These are phyloP conservation scores for Casuarina cunninghamiana DNA, from an alignment of 306 rosid genomes.

Conservation along the genomic window DNA sequence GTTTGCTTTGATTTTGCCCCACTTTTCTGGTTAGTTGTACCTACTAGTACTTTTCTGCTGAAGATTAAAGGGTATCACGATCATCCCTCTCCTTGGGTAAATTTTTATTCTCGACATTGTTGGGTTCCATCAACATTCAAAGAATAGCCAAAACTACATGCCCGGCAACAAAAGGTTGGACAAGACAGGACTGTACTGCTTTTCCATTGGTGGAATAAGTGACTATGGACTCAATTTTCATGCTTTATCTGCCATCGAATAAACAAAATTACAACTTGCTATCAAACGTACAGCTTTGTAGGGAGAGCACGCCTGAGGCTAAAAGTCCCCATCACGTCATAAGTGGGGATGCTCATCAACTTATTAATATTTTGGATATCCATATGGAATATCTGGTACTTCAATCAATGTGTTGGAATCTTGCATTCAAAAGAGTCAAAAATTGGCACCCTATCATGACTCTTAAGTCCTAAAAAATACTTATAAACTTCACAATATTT, in stretches of 20 bases:
- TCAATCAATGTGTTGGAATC: no score
- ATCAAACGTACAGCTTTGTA: background rate
- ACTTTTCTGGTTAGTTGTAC: background rate
- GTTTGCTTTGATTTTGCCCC: background rate
- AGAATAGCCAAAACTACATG: background rate
- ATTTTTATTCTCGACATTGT: background rate
- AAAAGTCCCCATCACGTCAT: background rate
- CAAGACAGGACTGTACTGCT: background rate
- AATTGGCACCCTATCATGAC: no score
- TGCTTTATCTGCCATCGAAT: background rate
- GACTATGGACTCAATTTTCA: background rate
- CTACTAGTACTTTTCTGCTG: background rate
- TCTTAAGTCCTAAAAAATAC: no score
- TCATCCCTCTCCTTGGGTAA: background rate
- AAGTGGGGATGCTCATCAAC: background rate
- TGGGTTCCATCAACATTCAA: background rate
- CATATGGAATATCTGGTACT: no score
- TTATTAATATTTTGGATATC: no score
- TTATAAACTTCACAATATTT: no score
- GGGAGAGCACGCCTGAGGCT: background rate
- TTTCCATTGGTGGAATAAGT: background rate
- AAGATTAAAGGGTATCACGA: background rate
- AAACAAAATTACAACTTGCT: background rate
- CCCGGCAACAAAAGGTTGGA: background rate
- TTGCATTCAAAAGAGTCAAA: no score